These are phyloP conservation scores for Dalbergia oliveri DNA, from an alignment of 306 rosid genomes.

Conservation along the genomic window DNA sequence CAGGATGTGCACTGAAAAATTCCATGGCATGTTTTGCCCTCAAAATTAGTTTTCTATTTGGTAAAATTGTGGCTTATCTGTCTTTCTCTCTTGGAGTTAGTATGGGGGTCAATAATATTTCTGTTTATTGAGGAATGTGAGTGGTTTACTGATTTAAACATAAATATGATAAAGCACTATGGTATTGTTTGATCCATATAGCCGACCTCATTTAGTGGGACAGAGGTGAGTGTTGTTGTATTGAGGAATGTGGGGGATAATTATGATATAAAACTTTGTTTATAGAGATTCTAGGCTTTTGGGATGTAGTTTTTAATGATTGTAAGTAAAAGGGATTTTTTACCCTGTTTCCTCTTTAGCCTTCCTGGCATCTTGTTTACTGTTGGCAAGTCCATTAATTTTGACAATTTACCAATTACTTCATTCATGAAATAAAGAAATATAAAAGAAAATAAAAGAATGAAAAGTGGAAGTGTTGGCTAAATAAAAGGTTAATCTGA, in stretches of 20 bases:
- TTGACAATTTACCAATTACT: slow-evolving; percentile 18
- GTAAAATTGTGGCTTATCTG: neutral
- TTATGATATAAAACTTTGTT: neutral
- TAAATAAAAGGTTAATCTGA: slow-evolving; percentile 33
- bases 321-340: slow-evolving; percentile 2
- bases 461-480: slow-evolving; percentile 19
- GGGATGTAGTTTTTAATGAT: slow-evolving; percentile 3
- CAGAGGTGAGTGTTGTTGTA: too few relatives aligned
- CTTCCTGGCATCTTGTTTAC: slow-evolving; percentile 6
- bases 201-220: too few relatives aligned
- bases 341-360: slow-evolving; percentile 6
- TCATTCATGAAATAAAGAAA: neutral
- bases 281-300: neutral
- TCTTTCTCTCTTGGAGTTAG: slow-evolving; percentile 6
- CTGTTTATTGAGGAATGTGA: slow-evolving; percentile 4
- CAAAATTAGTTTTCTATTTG: neutral
- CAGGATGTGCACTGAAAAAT: neutral
- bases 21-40: neutral
- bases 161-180: too few relatives aligned
- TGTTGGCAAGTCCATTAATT: slow-evolving; percentile 33
- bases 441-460: neutral
- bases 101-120: slow-evolving; percentile 6
- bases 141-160: too few relatives aligned
- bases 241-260: neutral
- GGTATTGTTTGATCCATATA: too few relatives aligned